phyloP scores from a whole-genome alignment of 1,284 basidiomycete species.

The Porogramme epimiltina region DNA sequence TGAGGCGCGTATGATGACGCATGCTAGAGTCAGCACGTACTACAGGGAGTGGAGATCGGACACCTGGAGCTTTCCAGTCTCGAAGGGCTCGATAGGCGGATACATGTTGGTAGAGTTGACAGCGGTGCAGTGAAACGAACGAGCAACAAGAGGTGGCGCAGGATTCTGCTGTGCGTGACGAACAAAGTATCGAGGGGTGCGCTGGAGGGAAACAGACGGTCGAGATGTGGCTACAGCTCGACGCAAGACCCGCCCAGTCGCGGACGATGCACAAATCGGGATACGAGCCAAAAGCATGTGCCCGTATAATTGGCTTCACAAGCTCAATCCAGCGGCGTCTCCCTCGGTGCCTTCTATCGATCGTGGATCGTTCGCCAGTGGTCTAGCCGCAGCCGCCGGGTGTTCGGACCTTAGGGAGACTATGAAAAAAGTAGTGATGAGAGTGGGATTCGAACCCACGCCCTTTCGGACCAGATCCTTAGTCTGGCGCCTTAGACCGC shows the following conservation, averaged over 20 bases:
- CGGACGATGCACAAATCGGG: no score
- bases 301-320: no score
- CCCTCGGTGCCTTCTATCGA: no score
- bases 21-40: conserved; percentile 46
- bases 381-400: background rate
- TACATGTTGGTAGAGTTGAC: conserved; percentile 25
- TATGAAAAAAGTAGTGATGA: conserved; percentile 26
- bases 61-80: conserved; percentile 70
- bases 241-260: no score
- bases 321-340: no score
- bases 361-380: background rate
- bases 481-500: conserved; percentile 86
- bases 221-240: no score
- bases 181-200: no score
- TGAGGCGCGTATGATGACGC: background rate
- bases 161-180: background rate
- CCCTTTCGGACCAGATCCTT: conserved; percentile 51
- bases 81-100: conserved; percentile 53
- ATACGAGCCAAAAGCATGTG: no score
- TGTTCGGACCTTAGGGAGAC: no score
- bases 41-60: conserved; percentile 78
- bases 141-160: background rate
- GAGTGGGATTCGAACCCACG: conserved; percentile 47
- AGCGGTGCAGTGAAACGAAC: no score
- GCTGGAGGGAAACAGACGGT: no score